phyloP scores from a whole-genome alignment of 352 stramenopile species.

The Hyphochytrium catenoides region DNA sequence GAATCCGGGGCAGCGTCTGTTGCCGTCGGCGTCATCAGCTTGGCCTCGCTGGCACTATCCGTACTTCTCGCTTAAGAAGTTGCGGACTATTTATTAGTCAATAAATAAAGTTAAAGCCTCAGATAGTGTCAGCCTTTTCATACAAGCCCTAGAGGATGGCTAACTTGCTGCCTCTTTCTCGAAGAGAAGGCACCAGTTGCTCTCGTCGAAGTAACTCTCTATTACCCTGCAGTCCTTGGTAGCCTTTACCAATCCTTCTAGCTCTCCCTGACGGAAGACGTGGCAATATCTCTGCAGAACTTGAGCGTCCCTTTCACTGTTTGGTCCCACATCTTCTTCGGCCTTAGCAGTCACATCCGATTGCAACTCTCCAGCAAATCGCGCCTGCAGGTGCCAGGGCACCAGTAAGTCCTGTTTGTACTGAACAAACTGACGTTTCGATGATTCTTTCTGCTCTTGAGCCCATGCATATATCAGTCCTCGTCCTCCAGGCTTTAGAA shows the following conservation, averaged over 20 bases:
- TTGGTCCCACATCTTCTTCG: slow-evolving; percentile 1
- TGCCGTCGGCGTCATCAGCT: too few species aligned
- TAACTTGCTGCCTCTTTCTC: too few species aligned
- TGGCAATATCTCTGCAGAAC: slow-evolving; percentile 62
- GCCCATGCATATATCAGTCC: slow-evolving; percentile 63
- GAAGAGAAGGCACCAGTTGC: slow-evolving; percentile 56
- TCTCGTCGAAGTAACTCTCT: slow-evolving; percentile 55
- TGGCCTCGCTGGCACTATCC: too few species aligned
- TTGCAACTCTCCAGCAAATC: slow-evolving; percentile 16
- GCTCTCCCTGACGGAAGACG: slow-evolving; percentile 52
- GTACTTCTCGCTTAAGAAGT: too few species aligned
- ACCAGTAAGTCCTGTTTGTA: slow-evolving; percentile 57
- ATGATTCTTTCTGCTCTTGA: slow-evolving; percentile 37
- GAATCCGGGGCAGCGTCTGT: too few species aligned
- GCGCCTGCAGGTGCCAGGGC: slow-evolving; percentile 56
- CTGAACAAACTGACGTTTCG: slow-evolving; percentile 37
- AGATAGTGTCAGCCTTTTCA: too few species aligned
- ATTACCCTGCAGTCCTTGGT: slow-evolving; percentile 30
- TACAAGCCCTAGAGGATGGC: too few species aligned
- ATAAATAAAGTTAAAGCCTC: too few species aligned
- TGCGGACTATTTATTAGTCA: too few species aligned
- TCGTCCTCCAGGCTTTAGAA: slow-evolving; percentile 30
- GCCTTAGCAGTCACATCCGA: neutral
- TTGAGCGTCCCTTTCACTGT: slow-evolving; percentile 4
- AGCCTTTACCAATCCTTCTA: slow-evolving; percentile 31